Evolutionary conservation across 2,329 filamentous ascomycete species (phyloP).

Genomic region (Ceratocystis smalleyi): DNA sequence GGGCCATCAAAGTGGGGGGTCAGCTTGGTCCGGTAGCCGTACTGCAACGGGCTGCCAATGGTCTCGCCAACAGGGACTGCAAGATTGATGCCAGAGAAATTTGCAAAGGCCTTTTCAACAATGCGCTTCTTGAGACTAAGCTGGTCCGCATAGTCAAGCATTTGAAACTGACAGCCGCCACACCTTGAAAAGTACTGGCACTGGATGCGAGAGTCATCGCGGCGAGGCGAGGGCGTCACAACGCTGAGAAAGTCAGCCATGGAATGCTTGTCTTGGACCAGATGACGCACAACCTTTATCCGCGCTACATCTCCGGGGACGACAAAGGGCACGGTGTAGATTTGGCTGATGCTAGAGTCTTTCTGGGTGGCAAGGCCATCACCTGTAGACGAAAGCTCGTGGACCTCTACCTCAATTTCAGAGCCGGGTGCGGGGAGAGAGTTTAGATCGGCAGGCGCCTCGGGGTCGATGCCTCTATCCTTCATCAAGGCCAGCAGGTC

Average conservation of each 20-base stretch:
- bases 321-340: constrained; percentile 81
- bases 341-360: constrained; percentile 34
- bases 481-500: constrained; percentile 44
- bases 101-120: constrained; percentile 77
- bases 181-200: constrained; percentile 82
- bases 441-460: constrained; percentile 21
- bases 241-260: constrained; percentile 72
- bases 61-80: constrained; percentile 72
- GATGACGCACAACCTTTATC: constrained; percentile 64
- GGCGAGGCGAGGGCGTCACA: constrained; percentile 52
- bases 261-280: constrained; percentile 49
- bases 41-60: constrained; percentile 78
- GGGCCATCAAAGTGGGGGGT: constrained; percentile 90
- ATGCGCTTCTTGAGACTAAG: constrained; percentile 70
- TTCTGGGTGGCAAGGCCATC: constrained; percentile 66
- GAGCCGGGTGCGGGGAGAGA: constrained; percentile 49
- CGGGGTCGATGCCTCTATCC: constrained; percentile 24
- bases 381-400: constrained; percentile 75
- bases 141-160: constrained; percentile 80
- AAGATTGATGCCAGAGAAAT: constrained; percentile 61
- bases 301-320: constrained; percentile 69
- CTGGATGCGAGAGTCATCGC: constrained; percentile 59
- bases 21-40: constrained; percentile 89
- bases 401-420: constrained; percentile 69
- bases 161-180: constrained; percentile 92